A percentile compares a stretch with the other conserved stretches of the same genome.
These are phyloP conservation scores for Cucumis cinereus DNA, from an alignment of 306 rosid species.

Conservation along the genomic window DNA sequence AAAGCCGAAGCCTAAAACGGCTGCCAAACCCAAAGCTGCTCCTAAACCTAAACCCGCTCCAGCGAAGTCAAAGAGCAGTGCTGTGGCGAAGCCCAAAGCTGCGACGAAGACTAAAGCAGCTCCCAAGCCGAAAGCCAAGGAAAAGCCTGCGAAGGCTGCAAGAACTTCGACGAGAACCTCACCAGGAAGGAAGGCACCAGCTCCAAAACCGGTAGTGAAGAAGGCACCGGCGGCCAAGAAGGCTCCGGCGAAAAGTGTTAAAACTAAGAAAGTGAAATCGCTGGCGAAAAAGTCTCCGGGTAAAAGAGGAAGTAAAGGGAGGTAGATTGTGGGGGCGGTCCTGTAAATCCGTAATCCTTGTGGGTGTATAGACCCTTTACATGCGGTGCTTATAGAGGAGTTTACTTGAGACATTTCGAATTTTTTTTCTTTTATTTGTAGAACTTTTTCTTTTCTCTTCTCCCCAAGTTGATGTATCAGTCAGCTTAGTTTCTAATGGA, in stretches of 20 bases:
- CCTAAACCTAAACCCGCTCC: constrained; percentile 11
- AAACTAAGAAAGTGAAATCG: constrained; percentile 36
- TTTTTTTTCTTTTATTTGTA: constrained; percentile 16
- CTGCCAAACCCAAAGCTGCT: constrained; percentile 16
- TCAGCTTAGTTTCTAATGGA: constrained; percentile 6
- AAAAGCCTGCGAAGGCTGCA: constrained; percentile 39
- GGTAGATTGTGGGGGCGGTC: constrained; percentile 24
- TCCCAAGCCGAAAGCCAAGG: constrained; percentile 34
- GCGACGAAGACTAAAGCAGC: constrained; percentile 19
- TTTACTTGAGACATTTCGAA: constrained; percentile 6
- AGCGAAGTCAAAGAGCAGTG: constrained; percentile 17
- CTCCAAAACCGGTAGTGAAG: constrained; percentile 29
- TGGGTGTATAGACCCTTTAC: constrained; percentile 18
- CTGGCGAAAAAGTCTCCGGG: constrained; percentile 40
- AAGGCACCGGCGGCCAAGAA: constrained; percentile 37
- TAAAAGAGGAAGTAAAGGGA: constrained; percentile 30
- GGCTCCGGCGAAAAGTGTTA: constrained; percentile 27
- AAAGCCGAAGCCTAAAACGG: constrained; percentile 14
- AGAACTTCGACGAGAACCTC: constrained; percentile 56
- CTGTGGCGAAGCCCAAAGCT: constrained; percentile 22
- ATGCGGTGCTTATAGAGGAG: constrained; percentile 7
- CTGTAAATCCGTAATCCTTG: constrained; percentile 38
- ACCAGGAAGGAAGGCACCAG: constrained; percentile 46
- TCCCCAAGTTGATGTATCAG: neutral
- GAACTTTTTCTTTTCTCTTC: neutral